These are phyloP conservation scores for Lodderomyces pseudojiufengensis DNA, from an alignment of 1,139 yeast species.

Conservation along the genomic window DNA sequence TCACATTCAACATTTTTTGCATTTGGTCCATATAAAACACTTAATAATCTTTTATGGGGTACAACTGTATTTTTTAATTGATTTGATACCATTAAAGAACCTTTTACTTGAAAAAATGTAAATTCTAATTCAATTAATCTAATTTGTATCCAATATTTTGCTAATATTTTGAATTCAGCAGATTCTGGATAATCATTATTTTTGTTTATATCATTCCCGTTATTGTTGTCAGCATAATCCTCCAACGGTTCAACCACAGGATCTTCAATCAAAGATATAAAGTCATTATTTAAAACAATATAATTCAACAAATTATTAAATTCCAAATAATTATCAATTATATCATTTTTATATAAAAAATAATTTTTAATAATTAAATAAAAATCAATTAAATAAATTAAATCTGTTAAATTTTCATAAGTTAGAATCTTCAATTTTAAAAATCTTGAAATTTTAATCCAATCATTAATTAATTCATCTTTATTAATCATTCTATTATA, in stretches of 20 bases:
- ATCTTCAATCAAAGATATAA: slow-evolving; percentile 22
- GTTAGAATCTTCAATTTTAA: slow-evolving; percentile 19
- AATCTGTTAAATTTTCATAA: slow-evolving; percentile 23
- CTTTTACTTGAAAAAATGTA: slow-evolving; percentile 31
- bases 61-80: slow-evolving; percentile 25
- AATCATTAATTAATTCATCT: slow-evolving; percentile 19
- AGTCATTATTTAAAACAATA: slow-evolving; percentile 25
- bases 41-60: slow-evolving; percentile 22
- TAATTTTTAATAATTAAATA: slow-evolving; percentile 25
- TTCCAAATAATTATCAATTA: slow-evolving; percentile 29
- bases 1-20: slow-evolving; percentile 13
- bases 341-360: slow-evolving; percentile 20
- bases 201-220: neutral
- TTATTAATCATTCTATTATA: slow-evolving; percentile 10
- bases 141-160: slow-evolving; percentile 29
- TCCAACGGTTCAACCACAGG: slow-evolving; percentile 6
- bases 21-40: slow-evolving; percentile 18
- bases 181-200: slow-evolving; percentile 11
- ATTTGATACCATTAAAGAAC: slow-evolving; percentile 27
- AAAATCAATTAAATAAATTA: slow-evolving; percentile 28
- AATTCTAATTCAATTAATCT: slow-evolving; percentile 28
- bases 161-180: slow-evolving; percentile 19
- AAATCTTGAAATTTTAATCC: slow-evolving; percentile 24
- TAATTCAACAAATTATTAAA: slow-evolving; percentile 28
- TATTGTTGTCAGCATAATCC: neutral